phyloP scores from a whole-genome alignment of 768 basidiomycete genomes.

The Calocera cornea region DNA sequence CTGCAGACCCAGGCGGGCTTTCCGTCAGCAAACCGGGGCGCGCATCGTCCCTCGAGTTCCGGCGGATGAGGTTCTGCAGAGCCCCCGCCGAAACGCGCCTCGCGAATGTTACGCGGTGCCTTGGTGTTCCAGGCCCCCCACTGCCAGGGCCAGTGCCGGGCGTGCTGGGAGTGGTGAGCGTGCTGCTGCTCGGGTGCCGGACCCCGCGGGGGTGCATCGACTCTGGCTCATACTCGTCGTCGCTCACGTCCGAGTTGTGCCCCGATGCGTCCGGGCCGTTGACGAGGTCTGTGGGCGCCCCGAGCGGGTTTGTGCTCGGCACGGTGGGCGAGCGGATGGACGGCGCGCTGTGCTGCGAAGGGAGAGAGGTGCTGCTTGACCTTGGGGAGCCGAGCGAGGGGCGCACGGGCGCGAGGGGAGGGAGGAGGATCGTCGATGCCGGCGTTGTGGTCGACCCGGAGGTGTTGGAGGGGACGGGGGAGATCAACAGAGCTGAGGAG shows the following conservation, averaged over 20 bases:
- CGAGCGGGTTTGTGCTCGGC: background rate
- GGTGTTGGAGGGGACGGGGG: background rate
- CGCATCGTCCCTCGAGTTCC: background rate
- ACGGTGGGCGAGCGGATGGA: background rate
- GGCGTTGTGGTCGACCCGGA: background rate
- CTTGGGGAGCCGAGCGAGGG: background rate
- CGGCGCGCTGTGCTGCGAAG: background rate
- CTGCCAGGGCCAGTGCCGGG: background rate
- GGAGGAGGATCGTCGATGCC: background rate
- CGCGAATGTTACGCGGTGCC: background rate
- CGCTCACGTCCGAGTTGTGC: background rate
- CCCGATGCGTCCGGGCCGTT: background rate
- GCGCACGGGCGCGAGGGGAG: background rate
- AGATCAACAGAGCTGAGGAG: background rate
- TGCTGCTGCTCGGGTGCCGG: background rate
- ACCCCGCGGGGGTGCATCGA: background rate
- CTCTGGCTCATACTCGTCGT: background rate
- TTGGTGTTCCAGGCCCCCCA: background rate
- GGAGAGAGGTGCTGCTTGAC: constrained; percentile 1
- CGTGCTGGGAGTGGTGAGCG: background rate
- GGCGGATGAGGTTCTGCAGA: background rate
- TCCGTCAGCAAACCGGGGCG: background rate
- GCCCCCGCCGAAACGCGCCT: background rate
- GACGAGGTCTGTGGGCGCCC: background rate
- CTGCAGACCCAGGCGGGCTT: background rate